Conservation (phyloP, 2,329 filamentous ascomycete genomes). For the Ascochyta rabiei region DNA sequence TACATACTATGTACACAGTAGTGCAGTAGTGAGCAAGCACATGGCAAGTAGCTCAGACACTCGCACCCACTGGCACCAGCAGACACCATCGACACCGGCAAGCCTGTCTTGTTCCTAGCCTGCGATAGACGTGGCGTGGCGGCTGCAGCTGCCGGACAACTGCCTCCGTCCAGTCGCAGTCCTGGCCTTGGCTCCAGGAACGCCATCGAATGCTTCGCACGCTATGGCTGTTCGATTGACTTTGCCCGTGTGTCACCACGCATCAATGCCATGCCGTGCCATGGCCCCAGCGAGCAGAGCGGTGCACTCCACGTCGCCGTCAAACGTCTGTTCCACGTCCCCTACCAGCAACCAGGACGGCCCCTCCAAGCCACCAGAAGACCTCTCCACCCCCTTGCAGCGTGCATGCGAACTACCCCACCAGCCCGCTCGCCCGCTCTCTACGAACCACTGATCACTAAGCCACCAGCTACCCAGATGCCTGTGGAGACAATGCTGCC, state of each 20-base stretch:
- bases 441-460: conserved; percentile 3
- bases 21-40: too few relatives aligned
- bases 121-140: conserved; percentile 8
- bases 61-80: background rate
- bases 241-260: background rate
- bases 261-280: too few relatives aligned
- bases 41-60: background rate
- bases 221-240: background rate
- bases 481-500: conserved; percentile 1
- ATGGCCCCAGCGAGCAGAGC: background rate
- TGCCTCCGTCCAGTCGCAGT: conserved; percentile 1
- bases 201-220: conserved; percentile 1
- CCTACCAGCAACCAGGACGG: background rate
- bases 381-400: conserved; percentile 30
- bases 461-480: background rate
- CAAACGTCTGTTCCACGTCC: background rate
- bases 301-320: background rate
- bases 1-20: too few relatives aligned
- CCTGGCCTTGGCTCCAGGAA: background rate
- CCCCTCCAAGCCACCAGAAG: conserved; percentile 1
- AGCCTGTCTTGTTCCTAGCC: background rate
- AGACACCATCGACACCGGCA: background rate
- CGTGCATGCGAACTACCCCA: conserved; percentile 20
- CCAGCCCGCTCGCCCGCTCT: conserved; percentile 9
- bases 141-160: background rate